Base-by-base conservation (phyloP, 768 basidiomycete species). In the Leccinum sublutescens region DNA sequence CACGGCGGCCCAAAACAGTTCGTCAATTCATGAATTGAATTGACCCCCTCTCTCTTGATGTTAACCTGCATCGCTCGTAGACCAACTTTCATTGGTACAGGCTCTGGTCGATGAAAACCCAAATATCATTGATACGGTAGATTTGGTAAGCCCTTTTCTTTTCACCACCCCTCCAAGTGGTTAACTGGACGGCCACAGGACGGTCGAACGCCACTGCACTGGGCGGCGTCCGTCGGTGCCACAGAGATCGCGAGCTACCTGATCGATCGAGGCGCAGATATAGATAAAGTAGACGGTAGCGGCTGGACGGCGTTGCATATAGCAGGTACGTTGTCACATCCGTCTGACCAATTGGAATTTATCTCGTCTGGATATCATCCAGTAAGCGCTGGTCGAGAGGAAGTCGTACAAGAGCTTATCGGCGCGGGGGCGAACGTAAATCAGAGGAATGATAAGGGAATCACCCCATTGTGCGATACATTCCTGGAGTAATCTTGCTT, bases 371-470 rank as follows among this genome's bases (percentile, higher is more conserved):
- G 19, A 10, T 34, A 29, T 58, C 47, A 27, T 61, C 10, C 66
- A 95, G 93, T 84, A 50, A 93, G 92, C 65, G 89, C 91, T 52
- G 93, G 93, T 4, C 83, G 89, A 54, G 85, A 89, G 60, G 84
- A 84, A 50, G 74, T 91, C 33, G 88, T 90, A 21, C 80, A 80
- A 61, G 90, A 92, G 72, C 79, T 95, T 38, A 74, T 94, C 31
- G 88, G 89, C 40, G 88, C 89, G 48, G 94, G 91, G 9, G 91
- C 91, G 57, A 85, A 95, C 73, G 83, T 93, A 56, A 91, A 87
- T 57, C 85, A 80, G 69, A 82, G 75, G 68, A 95, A 93, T 64
- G 85, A 87, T 68, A 93, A 93, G 73, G 92, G 93, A 10, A 73
- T 93, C 27, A 91, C 88, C 3, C 83, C 94, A 38, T 71, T 97